These are phyloP conservation scores for Albatrellus ellisii DNA, from an alignment of 768 basidiomycete species.

Conservation along the genomic window DNA sequence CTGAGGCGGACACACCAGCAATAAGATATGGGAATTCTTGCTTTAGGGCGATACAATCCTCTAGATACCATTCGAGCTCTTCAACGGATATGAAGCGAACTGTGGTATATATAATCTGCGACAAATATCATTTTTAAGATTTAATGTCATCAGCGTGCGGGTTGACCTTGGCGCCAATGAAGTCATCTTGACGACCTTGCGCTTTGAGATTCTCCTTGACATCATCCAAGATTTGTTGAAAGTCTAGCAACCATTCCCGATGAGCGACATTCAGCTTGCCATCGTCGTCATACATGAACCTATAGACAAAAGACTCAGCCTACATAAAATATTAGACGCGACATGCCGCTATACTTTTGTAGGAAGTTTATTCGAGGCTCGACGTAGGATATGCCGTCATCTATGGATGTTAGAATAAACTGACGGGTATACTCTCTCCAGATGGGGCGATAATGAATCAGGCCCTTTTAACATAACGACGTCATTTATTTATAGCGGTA, in stretches of 20 bases:
- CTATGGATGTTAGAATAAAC: slow-evolving; percentile 48
- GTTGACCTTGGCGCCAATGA: slow-evolving; percentile 51
- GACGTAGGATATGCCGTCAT: slow-evolving; percentile 60
- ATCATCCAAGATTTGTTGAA: slow-evolving; percentile 36
- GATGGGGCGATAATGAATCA: slow-evolving; percentile 40
- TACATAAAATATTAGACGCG: not conserved
- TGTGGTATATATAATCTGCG: slow-evolving; percentile 63
- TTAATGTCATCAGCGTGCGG: not conserved
- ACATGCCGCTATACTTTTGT: slow-evolving; percentile 26
- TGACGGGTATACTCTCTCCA: slow-evolving; percentile 46
- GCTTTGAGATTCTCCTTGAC: slow-evolving; percentile 37
- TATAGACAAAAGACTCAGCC: slow-evolving; percentile 14
- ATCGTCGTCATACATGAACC: slow-evolving; percentile 42
- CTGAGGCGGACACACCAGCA: slow-evolving; percentile 29
- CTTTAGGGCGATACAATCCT: slow-evolving; percentile 64
- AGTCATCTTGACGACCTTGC: slow-evolving; percentile 44
- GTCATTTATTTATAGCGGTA: not conserved
- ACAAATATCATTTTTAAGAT: not conserved
- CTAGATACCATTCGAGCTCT: slow-evolving; percentile 50
- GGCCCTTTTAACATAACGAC: slow-evolving; percentile 12
- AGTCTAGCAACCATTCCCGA: slow-evolving; percentile 41
- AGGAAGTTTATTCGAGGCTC: slow-evolving; percentile 60
- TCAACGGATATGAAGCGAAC: slow-evolving; percentile 40
- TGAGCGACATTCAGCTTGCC: slow-evolving; percentile 47
- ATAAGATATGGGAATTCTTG: slow-evolving; percentile 64